Evolutionary conservation across 1,139 yeast species (phyloP).

Genomic region (Meyerozyma guilliermondii): DNA sequence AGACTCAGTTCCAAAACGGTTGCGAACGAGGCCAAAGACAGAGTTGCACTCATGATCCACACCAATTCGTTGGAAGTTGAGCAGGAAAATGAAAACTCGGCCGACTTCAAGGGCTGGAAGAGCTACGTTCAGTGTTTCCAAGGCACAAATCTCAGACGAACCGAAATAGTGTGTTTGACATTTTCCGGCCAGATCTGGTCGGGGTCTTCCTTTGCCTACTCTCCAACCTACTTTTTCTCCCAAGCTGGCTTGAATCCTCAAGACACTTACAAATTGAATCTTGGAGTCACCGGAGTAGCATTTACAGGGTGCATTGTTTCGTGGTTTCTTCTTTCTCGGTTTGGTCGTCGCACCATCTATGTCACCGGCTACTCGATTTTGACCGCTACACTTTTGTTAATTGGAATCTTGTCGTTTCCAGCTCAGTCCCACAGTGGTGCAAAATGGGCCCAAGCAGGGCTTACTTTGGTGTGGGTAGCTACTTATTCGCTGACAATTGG

Average conservation of each 20-base stretch:
- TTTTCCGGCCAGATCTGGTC: constrained; percentile 19
- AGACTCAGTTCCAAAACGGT: constrained; percentile 14
- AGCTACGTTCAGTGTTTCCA: constrained; percentile 16
- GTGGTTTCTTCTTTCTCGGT: constrained; percentile 16
- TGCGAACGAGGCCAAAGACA: constrained; percentile 15
- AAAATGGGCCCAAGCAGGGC: constrained; percentile 20
- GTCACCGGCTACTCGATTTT: constrained; percentile 12
- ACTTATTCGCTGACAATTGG: constrained; percentile 21
- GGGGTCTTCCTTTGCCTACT: constrained; percentile 20
- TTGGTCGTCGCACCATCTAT: constrained; percentile 22
- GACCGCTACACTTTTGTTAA: constrained; percentile 9
- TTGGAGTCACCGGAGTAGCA: constrained; percentile 17
- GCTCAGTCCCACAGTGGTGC: constrained; percentile 11
- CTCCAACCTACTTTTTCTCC: constrained; percentile 20
- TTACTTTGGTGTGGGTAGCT: constrained; percentile 22
- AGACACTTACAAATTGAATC: constrained; percentile 12
- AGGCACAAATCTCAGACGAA: constrained; percentile 17
- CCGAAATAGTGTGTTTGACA: constrained; percentile 17
- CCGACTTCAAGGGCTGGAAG: constrained; percentile 13
- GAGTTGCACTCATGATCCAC: constrained; percentile 20
- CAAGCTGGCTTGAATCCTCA: constrained; percentile 18
- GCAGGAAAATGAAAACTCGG: constrained; percentile 10
- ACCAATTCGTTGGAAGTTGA: constrained; percentile 22
- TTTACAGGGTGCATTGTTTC: constrained; percentile 15
- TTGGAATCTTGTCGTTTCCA: constrained; percentile 12